Percentiles rank a stretch among this genome's conserved stretches.
Conservation (phyloP, 305 asterid species). For the Coffea humblotiana region DNA sequence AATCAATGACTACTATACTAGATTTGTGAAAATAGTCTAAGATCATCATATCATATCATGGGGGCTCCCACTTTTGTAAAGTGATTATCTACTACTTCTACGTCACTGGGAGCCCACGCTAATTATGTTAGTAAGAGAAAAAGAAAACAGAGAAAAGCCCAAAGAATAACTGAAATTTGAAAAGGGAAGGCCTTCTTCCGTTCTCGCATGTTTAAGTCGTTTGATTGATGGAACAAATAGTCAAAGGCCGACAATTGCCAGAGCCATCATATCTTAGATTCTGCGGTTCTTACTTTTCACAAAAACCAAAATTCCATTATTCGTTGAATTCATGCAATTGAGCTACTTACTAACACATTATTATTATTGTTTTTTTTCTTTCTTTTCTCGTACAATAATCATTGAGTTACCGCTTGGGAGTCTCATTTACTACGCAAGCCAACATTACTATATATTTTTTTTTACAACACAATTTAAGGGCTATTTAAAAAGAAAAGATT, state of each 20-base stretch:
- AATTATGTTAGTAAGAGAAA: not conserved
- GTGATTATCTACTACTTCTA: not conserved
- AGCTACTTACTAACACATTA: too few species aligned
- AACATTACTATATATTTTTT: too few species aligned
- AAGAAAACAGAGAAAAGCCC: not conserved
- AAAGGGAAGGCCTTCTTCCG: not conserved
- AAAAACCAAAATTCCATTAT: too few species aligned
- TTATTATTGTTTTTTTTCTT: too few species aligned
- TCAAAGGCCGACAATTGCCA: slow-evolving; percentile 5
- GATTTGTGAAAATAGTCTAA: not conserved
- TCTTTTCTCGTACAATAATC: too few species aligned
- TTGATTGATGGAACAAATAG: not conserved
- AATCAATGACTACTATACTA: not conserved
- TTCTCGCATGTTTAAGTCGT: slow-evolving; percentile 2
- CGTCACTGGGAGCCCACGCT: not conserved
- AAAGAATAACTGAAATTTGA: not conserved
- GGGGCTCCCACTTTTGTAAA: not conserved
- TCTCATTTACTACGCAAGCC: too few species aligned
- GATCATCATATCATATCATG: not conserved
- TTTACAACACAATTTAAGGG: too few species aligned
- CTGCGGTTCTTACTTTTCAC: not conserved
- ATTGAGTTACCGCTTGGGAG: too few species aligned
- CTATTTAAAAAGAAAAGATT: not conserved
- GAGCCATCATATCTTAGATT: not conserved
- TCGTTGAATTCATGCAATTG: not conserved